Percentiles rank a stretch among this genome's conserved stretches.
Evolutionary conservation across 1,139 yeast species (phyloP).

Genomic region (Taphrina wiesneri): DNA sequence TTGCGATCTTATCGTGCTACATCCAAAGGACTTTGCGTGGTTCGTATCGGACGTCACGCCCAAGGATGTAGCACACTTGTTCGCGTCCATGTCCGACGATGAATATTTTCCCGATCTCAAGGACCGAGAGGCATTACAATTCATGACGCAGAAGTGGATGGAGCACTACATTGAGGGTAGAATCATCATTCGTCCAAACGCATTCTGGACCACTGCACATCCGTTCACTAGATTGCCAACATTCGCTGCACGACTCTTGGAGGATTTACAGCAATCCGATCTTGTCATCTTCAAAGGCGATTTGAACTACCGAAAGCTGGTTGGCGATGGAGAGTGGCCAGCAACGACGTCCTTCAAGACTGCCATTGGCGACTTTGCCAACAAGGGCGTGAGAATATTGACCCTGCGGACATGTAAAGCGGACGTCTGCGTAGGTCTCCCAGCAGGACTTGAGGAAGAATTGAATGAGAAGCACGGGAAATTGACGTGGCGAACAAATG

Average conservation of each 20-base stretch:
- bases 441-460: conserved; percentile 66
- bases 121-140: conserved; percentile 9
- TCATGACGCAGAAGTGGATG: conserved; percentile 43
- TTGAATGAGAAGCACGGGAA: conserved; percentile 45
- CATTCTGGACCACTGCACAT: conserved; percentile 83
- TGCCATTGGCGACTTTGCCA: conserved; percentile 71
- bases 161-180: conserved; percentile 53
- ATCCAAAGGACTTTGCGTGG: conserved; percentile 92
- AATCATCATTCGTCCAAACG: conserved; percentile 61
- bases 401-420: conserved; percentile 93
- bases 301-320: conserved; percentile 87
- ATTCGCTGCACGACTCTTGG: conserved; percentile 57
- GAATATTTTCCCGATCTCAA: conserved; percentile 27
- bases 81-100: conserved; percentile 54
- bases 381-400: conserved; percentile 57
- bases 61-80: conserved; percentile 65
- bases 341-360: conserved; percentile 68
- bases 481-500: conserved; percentile 37
- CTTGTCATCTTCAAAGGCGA: conserved; percentile 83
- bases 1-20: conserved; percentile 66
- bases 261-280: conserved; percentile 58
- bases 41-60: conserved; percentile 95
- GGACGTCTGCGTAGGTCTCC: conserved; percentile 83
- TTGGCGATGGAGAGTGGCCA: conserved; percentile 81
- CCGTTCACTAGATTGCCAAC: conserved; percentile 66